Evolutionary conservation across 2,329 filamentous ascomycete species (phyloP), one percentile per base, ranked within the genome.

Genomic region (Colletotrichum siamense): DNA sequence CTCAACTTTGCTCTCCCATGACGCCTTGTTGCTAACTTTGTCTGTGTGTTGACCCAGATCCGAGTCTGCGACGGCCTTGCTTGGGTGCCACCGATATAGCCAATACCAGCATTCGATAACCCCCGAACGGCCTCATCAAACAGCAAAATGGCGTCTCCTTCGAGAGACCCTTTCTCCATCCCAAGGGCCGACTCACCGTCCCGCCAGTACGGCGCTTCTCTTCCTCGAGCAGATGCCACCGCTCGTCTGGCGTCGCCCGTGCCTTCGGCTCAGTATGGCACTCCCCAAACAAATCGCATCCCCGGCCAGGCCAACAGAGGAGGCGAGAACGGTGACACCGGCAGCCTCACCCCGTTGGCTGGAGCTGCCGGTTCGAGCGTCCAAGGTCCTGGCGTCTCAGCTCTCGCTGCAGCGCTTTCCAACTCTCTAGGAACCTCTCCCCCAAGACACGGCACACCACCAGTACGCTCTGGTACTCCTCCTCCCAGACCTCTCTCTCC

Each of bases 341-440:
- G 87, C 24, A 86, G 83, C 69, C 85, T 92, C 73, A 90, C 92
- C 52, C 93, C 95, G 49, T 89, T 98, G 49, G 89, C 93, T 10
- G 93, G 91, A 75, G 90, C 90, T 69, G 77, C 64, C n/a, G 91
- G 88, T 78, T 90, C 91, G 26, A 94, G 92, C 66, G 86, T 92
- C 9, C 91, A 93, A 8, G 95, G 95, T 1, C 96, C 95, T 8
- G 95, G 95, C 28, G 92, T 96, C 65, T 98, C 96, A 30, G 96
- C 96, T 77, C 91, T 99, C 71, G 96, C 96, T 44, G 95, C 95
- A 30, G 96, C 95, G n/a, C 87, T 98, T 78, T 94, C 94, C 76
- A 93, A 94, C 80, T 94, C 93, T 13, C 87, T 94, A 49, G 94
- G 93, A 77, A 91, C 91, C 65, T 93, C 93, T 30, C 94, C 95